These are phyloP conservation scores for Blastomyces parvus DNA, from an alignment of 2,329 filamentous ascomycete genomes.

Conservation along the genomic window DNA sequence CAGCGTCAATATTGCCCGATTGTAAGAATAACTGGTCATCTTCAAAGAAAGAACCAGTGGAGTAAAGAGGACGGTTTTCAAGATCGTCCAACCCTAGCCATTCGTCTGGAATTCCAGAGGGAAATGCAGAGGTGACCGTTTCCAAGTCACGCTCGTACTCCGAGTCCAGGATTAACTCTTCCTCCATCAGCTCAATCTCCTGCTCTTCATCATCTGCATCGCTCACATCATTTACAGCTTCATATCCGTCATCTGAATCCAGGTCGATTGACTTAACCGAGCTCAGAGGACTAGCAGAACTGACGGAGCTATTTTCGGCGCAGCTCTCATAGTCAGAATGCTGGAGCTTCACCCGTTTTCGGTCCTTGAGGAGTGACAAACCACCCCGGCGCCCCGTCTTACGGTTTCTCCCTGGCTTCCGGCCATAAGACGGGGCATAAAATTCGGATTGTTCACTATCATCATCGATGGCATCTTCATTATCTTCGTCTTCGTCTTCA, in stretches of 20 bases:
- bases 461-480: conserved; percentile 32
- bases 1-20: conserved; percentile 32
- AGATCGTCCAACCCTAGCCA: conserved; percentile 49
- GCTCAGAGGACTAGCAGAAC: conserved; percentile 15
- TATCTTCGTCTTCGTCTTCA: conserved; percentile 21
- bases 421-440: conserved; percentile 36
- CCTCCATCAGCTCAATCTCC: conserved; percentile 67
- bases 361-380: conserved; percentile 22
- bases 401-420: conserved; percentile 25
- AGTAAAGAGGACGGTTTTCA: conserved; percentile 33
- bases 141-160: conserved; percentile 27
- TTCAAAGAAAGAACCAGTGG: conserved; percentile 34
- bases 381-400: conserved; percentile 33
- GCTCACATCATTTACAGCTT: conserved; percentile 68
- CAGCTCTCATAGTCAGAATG: conserved; percentile 8
- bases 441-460: conserved; percentile 36
- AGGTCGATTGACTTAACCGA: conserved; percentile 8
- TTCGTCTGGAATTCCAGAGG: conserved; percentile 21
- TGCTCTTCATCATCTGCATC: conserved; percentile 74
- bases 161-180: conserved; percentile 56
- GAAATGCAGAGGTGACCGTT: conserved; percentile 16
- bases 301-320: conserved; percentile 11
- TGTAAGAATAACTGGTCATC: conserved; percentile 29
- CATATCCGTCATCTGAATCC: conserved; percentile 46
- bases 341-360: conserved; percentile 28